These are phyloP conservation scores for Xylaria telfairii DNA, from an alignment of 495 filamentous ascomycete species.

Conservation along the genomic window DNA sequence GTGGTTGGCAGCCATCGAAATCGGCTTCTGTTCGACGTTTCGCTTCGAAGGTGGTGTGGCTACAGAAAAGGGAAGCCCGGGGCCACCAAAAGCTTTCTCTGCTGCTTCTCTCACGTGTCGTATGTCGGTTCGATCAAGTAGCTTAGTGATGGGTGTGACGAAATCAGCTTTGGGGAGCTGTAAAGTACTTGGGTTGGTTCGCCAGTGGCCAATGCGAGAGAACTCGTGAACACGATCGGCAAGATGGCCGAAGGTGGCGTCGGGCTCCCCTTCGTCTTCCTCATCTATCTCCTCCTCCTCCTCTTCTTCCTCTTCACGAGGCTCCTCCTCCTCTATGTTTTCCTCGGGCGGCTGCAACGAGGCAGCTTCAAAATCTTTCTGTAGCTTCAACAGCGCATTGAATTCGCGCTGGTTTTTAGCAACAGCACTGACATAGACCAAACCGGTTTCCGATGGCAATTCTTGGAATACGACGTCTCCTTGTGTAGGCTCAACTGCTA, in stretches of 20 bases:
- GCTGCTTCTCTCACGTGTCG: slow-evolving; percentile 77
- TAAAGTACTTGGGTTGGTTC: slow-evolving; percentile 73
- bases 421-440: slow-evolving; percentile 47
- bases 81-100: slow-evolving; percentile 73
- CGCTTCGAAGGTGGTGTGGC: slow-evolving; percentile 42
- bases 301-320: slow-evolving; percentile 42
- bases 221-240: slow-evolving; percentile 65
- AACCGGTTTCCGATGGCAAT: slow-evolving; percentile 35
- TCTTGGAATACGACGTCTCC: slow-evolving; percentile 16
- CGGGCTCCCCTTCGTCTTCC: slow-evolving; percentile 45
- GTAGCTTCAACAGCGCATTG: slow-evolving; percentile 54
- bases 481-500: neutral
- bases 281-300: slow-evolving; percentile 44
- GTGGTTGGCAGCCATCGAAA: slow-evolving; percentile 73
- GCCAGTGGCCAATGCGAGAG: slow-evolving; percentile 67
- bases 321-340: slow-evolving; percentile 51
- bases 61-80: slow-evolving; percentile 72
- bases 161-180: slow-evolving; percentile 69
- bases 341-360: slow-evolving; percentile 53
- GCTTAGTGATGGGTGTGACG: slow-evolving; percentile 67
- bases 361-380: slow-evolving; percentile 60
- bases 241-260: slow-evolving; percentile 32
- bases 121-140: slow-evolving; percentile 69
- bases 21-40: slow-evolving; percentile 66
- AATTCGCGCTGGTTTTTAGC: slow-evolving; percentile 59